Evolutionary conservation across 2,329 filamentous ascomycete species (phyloP), one percentile per base, ranked within the genome.

Genomic region (Colletotrichum nymphaeae): DNA sequence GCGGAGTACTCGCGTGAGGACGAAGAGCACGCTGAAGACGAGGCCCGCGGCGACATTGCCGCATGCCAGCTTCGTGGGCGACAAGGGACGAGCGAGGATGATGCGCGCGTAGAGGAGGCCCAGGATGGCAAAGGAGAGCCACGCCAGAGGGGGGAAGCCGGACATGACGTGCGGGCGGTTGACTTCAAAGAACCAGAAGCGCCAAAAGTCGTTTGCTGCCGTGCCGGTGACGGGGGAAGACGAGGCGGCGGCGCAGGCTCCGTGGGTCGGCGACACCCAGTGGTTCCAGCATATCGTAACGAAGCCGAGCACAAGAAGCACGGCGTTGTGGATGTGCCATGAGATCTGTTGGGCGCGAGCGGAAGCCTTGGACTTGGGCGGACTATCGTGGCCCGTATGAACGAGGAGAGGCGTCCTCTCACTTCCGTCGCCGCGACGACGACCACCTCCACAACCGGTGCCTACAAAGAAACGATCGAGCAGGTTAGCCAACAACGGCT

Each of bases 221-320:
- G 76, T 58, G 1, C 78, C 75, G 3, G 67, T n/a, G 11, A 58
- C 22, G 2, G 53, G 24, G 24, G 65, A 19, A 11, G 57, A 26
- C 60, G 72, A 58, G 7, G 64, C n/a, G 16, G 64, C 56, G 70
- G 64, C 56, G 71, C 85, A 87, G 73, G 81, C 78, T 26, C 84
- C 85, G 52, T 80, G 77, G 16, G 79, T 81, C 0, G 81, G 81
- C 2, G 85, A 86, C 1, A 86, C 76, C 85, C 85, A 86, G 26
- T 84, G 79, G 67, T 87, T 87, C 85, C 85, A 87, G 78, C 80
- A 85, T 24, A 86, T 86, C 2, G 85, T 80, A 6, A 86, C 75
- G 1, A 80, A 42, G 7, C 78, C 78, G 14, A 86, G 72, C 1
- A 74, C 75, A 3, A 83, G 64, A 5, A 87, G 78, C 11, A 82